These are phyloP conservation scores for Trypanosoma melophagium DNA, from an alignment of 208 protist genomes.

Conservation along the genomic window DNA sequence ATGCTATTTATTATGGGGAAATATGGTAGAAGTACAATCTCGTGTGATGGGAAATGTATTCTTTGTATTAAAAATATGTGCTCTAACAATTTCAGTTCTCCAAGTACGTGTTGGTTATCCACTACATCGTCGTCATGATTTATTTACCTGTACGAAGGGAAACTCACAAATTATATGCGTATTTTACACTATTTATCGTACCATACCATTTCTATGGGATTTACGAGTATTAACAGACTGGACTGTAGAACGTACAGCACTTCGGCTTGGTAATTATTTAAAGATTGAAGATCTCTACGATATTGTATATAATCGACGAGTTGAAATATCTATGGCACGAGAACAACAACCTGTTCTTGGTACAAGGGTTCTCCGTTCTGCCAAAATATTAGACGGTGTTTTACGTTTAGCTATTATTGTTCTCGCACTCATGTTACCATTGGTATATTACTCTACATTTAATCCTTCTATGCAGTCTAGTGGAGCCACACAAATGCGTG, in stretches of 20 bases:
- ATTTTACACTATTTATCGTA: conserved; percentile 50
- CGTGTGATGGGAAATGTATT: conserved; percentile 40
- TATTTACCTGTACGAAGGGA: conserved; percentile 51
- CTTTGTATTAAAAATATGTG: conserved; percentile 50
- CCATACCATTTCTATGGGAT: conserved; percentile 83
- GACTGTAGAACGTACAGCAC: conserved; percentile 63
- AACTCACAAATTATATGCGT: conserved; percentile 31
- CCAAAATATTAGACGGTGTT: conserved; percentile 49
- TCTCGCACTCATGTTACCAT: conserved; percentile 65
- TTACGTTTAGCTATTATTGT: conserved; percentile 53
- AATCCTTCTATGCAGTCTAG: conserved; percentile 70
- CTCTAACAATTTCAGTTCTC: conserved; percentile 39
- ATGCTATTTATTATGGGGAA: conserved; percentile 60
- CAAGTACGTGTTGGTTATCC: conserved; percentile 75
- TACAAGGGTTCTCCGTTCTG: conserved; percentile 28
- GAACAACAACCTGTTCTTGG: conserved; percentile 30
- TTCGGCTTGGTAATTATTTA: conserved; percentile 73
- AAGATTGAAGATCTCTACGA: conserved; percentile 76
- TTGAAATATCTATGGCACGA: conserved; percentile 26
- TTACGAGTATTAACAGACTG: conserved; percentile 74
- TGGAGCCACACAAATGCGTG: conserved; percentile 33
- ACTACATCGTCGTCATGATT: conserved; percentile 51
- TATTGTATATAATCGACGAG: conserved; percentile 46
- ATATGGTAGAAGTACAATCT: conserved; percentile 25
- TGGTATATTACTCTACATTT: conserved; percentile 88